Base-by-base conservation (phyloP, 257 asterid species). In the Fraxinus americana region DNA sequence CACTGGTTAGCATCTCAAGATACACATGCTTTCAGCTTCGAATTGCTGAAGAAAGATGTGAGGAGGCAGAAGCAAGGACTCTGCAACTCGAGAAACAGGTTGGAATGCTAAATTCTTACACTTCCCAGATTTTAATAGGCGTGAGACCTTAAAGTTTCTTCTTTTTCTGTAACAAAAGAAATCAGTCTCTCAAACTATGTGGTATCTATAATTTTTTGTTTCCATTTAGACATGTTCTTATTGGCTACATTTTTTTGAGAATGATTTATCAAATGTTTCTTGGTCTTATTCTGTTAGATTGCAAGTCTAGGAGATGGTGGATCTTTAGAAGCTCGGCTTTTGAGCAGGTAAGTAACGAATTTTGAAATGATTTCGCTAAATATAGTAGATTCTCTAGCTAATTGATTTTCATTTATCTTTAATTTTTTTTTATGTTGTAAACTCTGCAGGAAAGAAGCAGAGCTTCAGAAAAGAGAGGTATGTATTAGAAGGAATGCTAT, bases 391-490 rank as follows among this genome's bases (percentile, higher is more conserved):
- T 70, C 27, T 73, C 16, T 34, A 25, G 74, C 73, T 75, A 59
- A 85, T 67, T 43, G 29, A 14, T 77, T 57, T 76, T 69, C 45
- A 57, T 57, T 19, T 78, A 4, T 65, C 11, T 72, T 76, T 35
- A 48, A 27, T 80, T 75, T 73, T 29, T 80, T 75, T 73, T 75
- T 41, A 75, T 67, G 21, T 75, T 54, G 25, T 75, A 19, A 54
- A 75, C 68, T 50, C 73, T 74, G 69, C 89, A 94, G 99, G 94
- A 95, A 93, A 87, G 97, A 93, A 89, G 98, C 97, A 52, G 98
- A 96, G 38, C 84, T 95, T 77, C 99, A 91, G 78, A 96, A 91
- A 86, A 88, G 99, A 82, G 98, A 95, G 98, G 99, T 95, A 85
- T 30, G 84, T 68, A 76, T 32, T 52, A 75, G 52, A 65, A 75